Percentiles rank a stretch among this genome's conserved stretches.
Conservation (phyloP, 345 rosid genomes). For the Brassica carinata region DNA sequence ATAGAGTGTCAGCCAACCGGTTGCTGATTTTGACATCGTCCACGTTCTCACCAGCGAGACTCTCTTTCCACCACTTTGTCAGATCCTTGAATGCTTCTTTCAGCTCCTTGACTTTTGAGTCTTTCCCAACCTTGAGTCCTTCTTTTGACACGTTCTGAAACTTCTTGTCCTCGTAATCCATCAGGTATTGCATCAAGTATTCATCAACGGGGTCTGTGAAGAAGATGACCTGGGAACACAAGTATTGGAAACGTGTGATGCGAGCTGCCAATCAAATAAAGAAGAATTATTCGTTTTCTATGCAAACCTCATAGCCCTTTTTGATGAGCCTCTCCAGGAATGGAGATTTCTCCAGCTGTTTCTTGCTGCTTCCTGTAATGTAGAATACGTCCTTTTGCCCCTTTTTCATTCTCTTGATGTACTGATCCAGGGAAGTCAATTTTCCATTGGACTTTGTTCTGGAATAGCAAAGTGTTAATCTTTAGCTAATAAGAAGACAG, state of each 20-base stretch:
- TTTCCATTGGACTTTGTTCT: conserved; percentile 92
- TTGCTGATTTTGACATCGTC: conserved; percentile 90
- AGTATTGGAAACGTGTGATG: not conserved
- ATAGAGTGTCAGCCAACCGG: conserved; percentile 91
- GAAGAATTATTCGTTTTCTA: not conserved
- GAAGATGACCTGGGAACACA: conserved; percentile 76
- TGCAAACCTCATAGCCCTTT: conserved; percentile 85
- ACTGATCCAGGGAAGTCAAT: conserved; percentile 90
- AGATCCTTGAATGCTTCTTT: conserved; percentile 93
- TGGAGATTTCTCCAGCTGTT: conserved; percentile 91
- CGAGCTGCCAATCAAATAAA: not conserved
- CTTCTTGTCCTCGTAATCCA: conserved; percentile 92
- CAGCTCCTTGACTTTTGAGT: conserved; percentile 72
- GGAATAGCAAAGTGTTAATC: conserved; percentile 18
- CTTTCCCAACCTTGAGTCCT: conserved; percentile 84
- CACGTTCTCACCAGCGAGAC: conserved; percentile 77
- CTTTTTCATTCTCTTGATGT: conserved; percentile 88
- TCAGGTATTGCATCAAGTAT: conserved; percentile 95
- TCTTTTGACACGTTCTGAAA: conserved; percentile 97
- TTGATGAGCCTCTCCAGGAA: conserved; percentile 92
- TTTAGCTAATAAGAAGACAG: not conserved
- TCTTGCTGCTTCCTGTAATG: conserved; percentile 91
- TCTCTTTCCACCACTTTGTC: conserved; percentile 91
- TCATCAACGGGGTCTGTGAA: conserved; percentile 98
- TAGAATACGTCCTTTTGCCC: conserved; percentile 89